Conservation (phyloP, 768 basidiomycete genomes). For the Daedaleopsis sinensis region DNA sequence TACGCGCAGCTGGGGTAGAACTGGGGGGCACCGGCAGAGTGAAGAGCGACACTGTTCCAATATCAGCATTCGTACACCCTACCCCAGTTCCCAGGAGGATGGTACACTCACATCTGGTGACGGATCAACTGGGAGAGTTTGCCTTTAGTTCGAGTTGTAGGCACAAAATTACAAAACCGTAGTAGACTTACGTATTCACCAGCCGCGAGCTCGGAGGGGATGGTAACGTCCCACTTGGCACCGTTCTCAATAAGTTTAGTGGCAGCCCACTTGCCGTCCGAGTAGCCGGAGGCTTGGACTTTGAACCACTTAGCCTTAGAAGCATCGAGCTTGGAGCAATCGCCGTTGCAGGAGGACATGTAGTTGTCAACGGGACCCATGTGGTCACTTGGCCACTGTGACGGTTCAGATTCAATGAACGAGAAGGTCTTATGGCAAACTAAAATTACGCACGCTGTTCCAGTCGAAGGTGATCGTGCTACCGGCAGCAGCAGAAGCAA, state of each 20-base stretch:
- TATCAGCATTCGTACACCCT: background rate
- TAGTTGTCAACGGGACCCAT: constrained; percentile 54
- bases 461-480: constrained; percentile 47
- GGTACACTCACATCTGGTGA: constrained; percentile 47
- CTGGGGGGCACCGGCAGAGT: constrained; percentile 43
- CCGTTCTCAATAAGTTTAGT: constrained; percentile 45
- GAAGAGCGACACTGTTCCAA: constrained; percentile 44
- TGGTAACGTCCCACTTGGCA: constrained; percentile 45
- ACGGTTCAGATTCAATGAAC: constrained; percentile 1
- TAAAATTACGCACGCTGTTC: constrained; percentile 40
- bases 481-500: constrained; percentile 44
- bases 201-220: constrained; percentile 44
- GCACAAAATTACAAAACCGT: background rate
- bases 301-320: constrained; percentile 51
- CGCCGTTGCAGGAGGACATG: constrained; percentile 52
- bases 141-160: background rate
- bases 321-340: constrained; percentile 38
- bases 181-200: constrained; percentile 50
- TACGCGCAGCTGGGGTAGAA: constrained; percentile 54
- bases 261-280: constrained; percentile 45
- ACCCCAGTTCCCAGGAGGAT: background rate
- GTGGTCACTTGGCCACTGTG: constrained; percentile 42
- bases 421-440: background rate
- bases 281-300: constrained; percentile 48
- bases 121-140: constrained; percentile 42